Base-by-base conservation (phyloP, 2,329 filamentous ascomycete genomes). In the Talaromyces sp. region DNA sequence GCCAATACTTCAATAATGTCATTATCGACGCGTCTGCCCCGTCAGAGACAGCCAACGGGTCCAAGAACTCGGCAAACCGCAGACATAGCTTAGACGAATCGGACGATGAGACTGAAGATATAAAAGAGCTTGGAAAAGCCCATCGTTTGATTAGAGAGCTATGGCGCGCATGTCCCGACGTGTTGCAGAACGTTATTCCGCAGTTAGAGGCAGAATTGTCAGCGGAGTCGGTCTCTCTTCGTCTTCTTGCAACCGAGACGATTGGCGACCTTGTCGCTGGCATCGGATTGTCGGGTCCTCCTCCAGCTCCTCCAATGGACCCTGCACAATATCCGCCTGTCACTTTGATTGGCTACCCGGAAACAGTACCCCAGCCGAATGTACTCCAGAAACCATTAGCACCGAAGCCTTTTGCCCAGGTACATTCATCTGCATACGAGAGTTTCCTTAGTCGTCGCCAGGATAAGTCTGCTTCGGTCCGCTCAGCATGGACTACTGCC, bases 1-100 rank as follows among this genome's bases (percentile, higher is more conserved):
- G 92, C 70, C 93, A 96, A 73, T 99, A 98, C 76, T 99, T 99
- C 76, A 96, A 93, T 78, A 93, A 96, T 64, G 93, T 98, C 60
- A 96, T 99, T 65, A 88, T 98, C 67, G 93, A 97, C 73, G 91
- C 93, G 3, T 93, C 89, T 43, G 86, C 82, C 13, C 84, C 86
- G 54, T 82, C 81, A 22, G 80, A 85, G 70, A 69, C 81, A 22
- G 16, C 65, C 62, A 89, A 87, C 68, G 86, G 85, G 4, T 63
- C 68, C 19, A 83, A 79, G 68, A 70, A 73, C 31, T 69, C 70
- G 33, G 62, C 66, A 22, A 81, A 80, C 66, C 75, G 81, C 64
- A 80, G 77, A 63, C 71, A 74, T 63, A 85, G 85, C 66, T 82
- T 83, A 19, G 86, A 86, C 31, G 89, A 90, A 22, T 85, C 82